A percentile compares a stretch with the other conserved stretches of the same genome.
These are phyloP conservation scores for Leishmania aethiopica DNA, from an alignment of 208 protist species.

Conservation along the genomic window DNA sequence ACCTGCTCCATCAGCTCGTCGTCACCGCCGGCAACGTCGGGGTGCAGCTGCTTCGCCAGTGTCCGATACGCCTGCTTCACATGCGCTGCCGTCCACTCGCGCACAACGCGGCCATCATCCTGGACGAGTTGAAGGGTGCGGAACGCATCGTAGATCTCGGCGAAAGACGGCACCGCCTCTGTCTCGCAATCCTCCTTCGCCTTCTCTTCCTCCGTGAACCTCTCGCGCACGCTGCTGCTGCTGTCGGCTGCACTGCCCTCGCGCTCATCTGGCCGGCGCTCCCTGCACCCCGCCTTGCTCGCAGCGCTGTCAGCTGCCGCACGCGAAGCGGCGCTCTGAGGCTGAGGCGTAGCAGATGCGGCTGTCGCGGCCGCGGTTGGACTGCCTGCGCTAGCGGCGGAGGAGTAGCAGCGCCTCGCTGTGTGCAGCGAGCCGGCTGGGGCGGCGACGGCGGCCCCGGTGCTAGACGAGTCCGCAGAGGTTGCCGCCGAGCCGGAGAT, in stretches of 20 bases:
- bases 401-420: slow-evolving; percentile 10
- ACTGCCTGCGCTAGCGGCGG: background rate
- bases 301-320: background rate
- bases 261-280: background rate
- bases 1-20: slow-evolving; percentile 43
- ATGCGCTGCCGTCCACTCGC: slow-evolving; percentile 28
- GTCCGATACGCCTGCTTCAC: slow-evolving; percentile 46
- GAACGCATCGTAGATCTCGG: slow-evolving; percentile 24
- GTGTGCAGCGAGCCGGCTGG: slow-evolving; percentile 5
- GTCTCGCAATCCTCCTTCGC: slow-evolving; percentile 7
- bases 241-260: background rate
- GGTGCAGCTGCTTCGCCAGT: slow-evolving; percentile 43
- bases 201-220: background rate
- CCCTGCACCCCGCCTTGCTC: background rate
- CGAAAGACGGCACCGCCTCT: slow-evolving; percentile 15
- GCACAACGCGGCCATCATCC: slow-evolving; percentile 16
- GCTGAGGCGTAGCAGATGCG: background rate
- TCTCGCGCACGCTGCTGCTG: background rate
- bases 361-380: background rate
- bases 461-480: background rate
- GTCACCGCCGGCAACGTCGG: slow-evolving; percentile 41
- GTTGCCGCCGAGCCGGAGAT: background rate
- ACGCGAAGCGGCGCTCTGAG: background rate
- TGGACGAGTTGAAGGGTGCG: slow-evolving; percentile 22
- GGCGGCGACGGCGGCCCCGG: background rate